These are phyloP conservation scores for Clavariopsis aquatica DNA, from an alignment of 495 filamentous ascomycete genomes.

Conservation along the genomic window DNA sequence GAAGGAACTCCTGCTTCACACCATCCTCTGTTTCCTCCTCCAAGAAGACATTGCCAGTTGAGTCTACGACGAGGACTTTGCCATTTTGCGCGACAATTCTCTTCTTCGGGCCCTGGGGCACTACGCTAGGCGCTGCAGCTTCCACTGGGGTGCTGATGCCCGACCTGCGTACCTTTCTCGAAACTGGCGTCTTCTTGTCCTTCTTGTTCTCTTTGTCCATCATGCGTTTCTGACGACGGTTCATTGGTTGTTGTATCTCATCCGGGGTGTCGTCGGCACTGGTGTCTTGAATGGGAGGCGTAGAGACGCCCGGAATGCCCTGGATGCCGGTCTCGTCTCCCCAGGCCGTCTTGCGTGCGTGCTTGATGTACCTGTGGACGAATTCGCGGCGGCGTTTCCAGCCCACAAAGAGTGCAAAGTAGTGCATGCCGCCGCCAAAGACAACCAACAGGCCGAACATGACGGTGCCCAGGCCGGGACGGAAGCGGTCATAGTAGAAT, in stretches of 20 bases:
- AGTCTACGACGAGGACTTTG: conserved; percentile 90
- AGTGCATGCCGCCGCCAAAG: conserved; percentile 82
- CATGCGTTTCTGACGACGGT: conserved; percentile 82
- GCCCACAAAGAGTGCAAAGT: conserved; percentile 75
- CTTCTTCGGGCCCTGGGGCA: conserved; percentile 71
- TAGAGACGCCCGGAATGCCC: conserved; percentile 64
- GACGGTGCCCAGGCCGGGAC: conserved; percentile 84
- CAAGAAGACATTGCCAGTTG: conserved; percentile 84
- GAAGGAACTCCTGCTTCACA: conserved; percentile 73
- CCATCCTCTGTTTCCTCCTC: conserved; percentile 89
- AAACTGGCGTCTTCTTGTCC: conserved; percentile 47
- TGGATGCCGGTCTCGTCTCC: conserved; percentile 70
- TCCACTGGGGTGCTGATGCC: conserved; percentile 47
- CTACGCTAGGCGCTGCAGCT: conserved; percentile 42
- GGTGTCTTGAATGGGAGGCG: conserved; percentile 40
- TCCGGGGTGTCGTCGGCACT: conserved; percentile 46
- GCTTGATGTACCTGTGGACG: conserved; percentile 83
- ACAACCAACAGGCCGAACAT: conserved; percentile 80
- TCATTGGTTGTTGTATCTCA: conserved; percentile 58
- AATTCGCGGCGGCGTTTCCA: conserved; percentile 90
- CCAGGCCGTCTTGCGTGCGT: conserved; percentile 86
- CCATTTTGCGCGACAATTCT: conserved; percentile 89
- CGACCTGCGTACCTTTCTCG: conserved; percentile 48
- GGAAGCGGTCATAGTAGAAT: conserved; percentile 94
- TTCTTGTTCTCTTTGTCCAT: conserved; percentile 73